Evolutionary conservation across 1,284 basidiomycete species (phyloP).

Genomic region (Leccinum solheimii): DNA sequence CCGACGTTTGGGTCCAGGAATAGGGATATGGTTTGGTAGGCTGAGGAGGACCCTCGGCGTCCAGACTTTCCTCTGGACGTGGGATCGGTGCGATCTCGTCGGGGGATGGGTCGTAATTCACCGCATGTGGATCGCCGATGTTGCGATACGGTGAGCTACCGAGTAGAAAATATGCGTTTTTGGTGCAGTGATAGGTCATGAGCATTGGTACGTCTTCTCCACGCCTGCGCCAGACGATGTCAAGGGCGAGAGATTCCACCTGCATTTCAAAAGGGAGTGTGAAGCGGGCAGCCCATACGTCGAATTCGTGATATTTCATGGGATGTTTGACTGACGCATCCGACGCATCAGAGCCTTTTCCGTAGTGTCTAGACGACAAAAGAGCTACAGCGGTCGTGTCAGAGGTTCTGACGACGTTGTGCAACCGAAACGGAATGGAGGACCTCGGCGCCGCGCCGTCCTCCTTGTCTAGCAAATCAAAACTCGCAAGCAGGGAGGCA

Average conservation of each 20-base stretch:
- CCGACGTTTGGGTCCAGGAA: conserved; percentile 87
- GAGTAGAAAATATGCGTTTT: conserved; percentile 53
- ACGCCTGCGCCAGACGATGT: conserved; percentile 65
- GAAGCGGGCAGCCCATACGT: conserved; percentile 61
- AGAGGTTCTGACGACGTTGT: conserved; percentile 43
- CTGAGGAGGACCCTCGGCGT: conserved; percentile 34
- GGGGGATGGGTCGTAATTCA: conserved; percentile 53
- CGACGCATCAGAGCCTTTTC: conserved; percentile 14
- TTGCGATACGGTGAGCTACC: conserved; percentile 57
- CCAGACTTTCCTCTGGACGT: conserved; percentile 55
- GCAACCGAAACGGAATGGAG: conserved; percentile 59
- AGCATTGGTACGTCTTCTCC: conserved; percentile 74
- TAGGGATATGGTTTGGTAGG: conserved; percentile 66
- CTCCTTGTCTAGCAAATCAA: conserved; percentile 46
- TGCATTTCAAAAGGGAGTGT: conserved; percentile 41
- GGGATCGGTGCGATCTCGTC: conserved; percentile 72
- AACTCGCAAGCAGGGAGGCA: conserved; percentile 53
- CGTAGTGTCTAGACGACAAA: conserved; percentile 57
- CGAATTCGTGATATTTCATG: conserved; percentile 46
- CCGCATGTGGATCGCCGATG: conserved; percentile 33
- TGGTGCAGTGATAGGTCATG: conserved; percentile 48
- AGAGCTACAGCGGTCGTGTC: conserved; percentile 46
- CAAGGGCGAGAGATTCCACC: conserved; percentile 39
- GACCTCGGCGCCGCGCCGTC: conserved; percentile 14
- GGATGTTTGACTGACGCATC: conserved; percentile 18